A percentile compares a stretch with the other conserved stretches of the same genome.
phyloP scores from a whole-genome alignment of 306 rosid genomes.

The Rubus parviflorus region DNA sequence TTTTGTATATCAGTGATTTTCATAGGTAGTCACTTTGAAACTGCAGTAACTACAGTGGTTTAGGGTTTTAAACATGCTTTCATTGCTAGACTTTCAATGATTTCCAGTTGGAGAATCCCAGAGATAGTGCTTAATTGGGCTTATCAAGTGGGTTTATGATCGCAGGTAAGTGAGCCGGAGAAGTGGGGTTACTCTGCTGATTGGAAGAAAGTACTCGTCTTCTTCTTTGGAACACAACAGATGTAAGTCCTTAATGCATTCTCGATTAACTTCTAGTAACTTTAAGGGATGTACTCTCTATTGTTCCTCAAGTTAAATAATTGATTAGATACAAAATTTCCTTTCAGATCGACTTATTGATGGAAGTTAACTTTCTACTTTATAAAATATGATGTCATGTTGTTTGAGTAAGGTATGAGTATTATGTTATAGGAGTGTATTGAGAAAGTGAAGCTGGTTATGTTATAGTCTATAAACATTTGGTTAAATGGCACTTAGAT shows the following conservation, averaged over 20 bases:
- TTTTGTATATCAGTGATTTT: not conserved
- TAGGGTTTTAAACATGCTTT: not conserved
- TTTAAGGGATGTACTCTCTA: not conserved
- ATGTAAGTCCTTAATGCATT: conserved; percentile 60
- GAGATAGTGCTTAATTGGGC: not conserved
- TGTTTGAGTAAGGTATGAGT: conserved; percentile 16
- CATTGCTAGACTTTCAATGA: not conserved
- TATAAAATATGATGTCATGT: conserved; percentile 5
- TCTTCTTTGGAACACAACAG: conserved; percentile 94
- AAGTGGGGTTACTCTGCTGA: conserved; percentile 89
- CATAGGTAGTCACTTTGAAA: not conserved
- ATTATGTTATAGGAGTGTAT: not conserved
- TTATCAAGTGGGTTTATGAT: conserved; percentile 37
- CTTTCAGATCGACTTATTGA: not conserved
- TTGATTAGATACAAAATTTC: not conserved
- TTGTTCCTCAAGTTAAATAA: not conserved
- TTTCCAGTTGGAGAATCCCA: not conserved
- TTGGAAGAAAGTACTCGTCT: conserved; percentile 93
- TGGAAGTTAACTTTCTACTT: conserved; percentile 11
- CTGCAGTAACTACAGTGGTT: not conserved
- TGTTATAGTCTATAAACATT: not conserved
- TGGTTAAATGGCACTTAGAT: not conserved
- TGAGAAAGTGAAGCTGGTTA: not conserved
- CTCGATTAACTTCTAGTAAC: not conserved
- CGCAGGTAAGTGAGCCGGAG: conserved; percentile 93